Conservation (phyloP, 2,329 filamentous ascomycete genomes). For the Claviceps maximensis region DNA sequence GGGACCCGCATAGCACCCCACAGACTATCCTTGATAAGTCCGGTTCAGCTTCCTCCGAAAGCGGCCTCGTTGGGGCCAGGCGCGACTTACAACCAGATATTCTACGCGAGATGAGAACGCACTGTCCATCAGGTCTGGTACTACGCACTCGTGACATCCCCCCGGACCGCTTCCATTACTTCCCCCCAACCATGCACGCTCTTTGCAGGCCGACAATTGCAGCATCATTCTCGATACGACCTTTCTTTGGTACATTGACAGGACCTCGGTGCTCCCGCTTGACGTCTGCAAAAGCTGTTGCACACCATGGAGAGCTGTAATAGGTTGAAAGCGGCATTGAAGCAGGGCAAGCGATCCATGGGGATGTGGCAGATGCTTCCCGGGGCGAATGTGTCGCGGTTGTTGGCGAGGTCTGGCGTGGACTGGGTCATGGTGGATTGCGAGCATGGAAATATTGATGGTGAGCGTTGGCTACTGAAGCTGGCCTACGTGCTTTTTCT, state of each 20-base stretch:
- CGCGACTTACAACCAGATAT: too few species aligned
- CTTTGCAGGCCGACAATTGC: background rate
- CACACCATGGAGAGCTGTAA: conserved; percentile 31
- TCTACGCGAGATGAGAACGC: background rate
- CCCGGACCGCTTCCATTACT: background rate
- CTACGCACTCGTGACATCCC: background rate
- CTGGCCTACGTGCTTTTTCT: background rate
- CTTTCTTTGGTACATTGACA: background rate
- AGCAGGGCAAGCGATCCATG: conserved; percentile 34
- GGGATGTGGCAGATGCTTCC: conserved; percentile 54
- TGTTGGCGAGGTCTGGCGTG: conserved; percentile 46
- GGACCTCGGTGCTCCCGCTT: background rate
- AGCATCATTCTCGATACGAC: background rate
- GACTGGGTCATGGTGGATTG: conserved; percentile 53
- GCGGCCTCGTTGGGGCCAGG: too few species aligned
- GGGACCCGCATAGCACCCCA: too few species aligned
- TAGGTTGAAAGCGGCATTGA: conserved; percentile 35
- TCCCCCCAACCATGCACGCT: background rate
- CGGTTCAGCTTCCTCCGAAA: too few species aligned
- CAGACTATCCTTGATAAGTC: too few species aligned
- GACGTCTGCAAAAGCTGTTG: too few species aligned
- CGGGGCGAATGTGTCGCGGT: conserved; percentile 43
- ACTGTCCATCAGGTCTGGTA: background rate
- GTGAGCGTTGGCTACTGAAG: conserved; percentile 12
- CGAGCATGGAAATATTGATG: conserved; percentile 39